These are phyloP conservation scores for Fusarium siculi DNA, from an alignment of 2,329 filamentous ascomycete genomes.

Conservation along the genomic window DNA sequence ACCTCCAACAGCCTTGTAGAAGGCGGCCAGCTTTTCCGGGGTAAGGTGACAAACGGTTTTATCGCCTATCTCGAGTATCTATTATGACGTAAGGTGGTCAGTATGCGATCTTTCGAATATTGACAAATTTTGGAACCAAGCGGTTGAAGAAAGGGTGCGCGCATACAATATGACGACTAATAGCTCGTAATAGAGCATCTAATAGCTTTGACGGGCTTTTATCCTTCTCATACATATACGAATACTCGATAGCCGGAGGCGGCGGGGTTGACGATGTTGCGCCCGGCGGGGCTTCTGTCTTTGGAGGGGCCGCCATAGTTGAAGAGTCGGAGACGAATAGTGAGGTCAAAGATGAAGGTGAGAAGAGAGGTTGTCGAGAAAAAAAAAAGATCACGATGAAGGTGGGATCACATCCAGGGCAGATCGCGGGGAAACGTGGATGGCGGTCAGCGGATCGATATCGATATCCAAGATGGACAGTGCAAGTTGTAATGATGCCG, in stretches of 20 bases:
- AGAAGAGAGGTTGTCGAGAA: neutral
- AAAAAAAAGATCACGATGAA: constrained; percentile 8
- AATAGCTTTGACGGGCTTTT: constrained; percentile 75
- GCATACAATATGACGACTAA: constrained; percentile 77
- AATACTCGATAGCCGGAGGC: constrained; percentile 59
- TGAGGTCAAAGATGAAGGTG: neutral
- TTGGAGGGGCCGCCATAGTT: constrained; percentile 43
- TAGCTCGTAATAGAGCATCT: constrained; percentile 73
- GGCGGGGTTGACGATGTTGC: constrained; percentile 37
- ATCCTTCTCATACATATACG: constrained; percentile 74
- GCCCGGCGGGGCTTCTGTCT: constrained; percentile 38
- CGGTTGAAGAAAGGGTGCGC: neutral
- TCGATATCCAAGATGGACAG: constrained; percentile 18
- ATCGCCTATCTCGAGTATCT: constrained; percentile 70
- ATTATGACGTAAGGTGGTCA: constrained; percentile 24
- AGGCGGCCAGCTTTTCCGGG: constrained; percentile 77
- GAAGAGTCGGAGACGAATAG: neutral
- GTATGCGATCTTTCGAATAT: constrained; percentile 11
- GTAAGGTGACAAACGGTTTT: constrained; percentile 64
- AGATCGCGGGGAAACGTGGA: constrained; percentile 32
- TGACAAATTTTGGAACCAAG: neutral
- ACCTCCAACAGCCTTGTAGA: constrained; percentile 79
- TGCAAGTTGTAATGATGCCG: constrained; percentile 8
- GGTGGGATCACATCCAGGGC: constrained; percentile 35
- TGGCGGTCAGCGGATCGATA: constrained; percentile 35